These are phyloP conservation scores for Paraconiothyrium brasiliense DNA, from an alignment of 2,329 filamentous ascomycete species.

Conservation along the genomic window DNA sequence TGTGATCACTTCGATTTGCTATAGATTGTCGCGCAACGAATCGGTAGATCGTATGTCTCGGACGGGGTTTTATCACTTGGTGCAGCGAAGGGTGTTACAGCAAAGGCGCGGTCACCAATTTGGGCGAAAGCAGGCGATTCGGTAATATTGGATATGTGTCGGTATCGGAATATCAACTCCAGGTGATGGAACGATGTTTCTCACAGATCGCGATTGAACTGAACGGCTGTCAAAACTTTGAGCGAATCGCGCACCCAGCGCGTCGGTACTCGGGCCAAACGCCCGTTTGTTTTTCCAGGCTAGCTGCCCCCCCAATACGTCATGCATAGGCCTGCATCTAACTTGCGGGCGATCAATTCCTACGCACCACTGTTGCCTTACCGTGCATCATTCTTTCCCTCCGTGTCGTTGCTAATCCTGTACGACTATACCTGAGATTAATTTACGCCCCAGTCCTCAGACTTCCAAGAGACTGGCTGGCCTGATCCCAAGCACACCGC, in stretches of 20 bases:
- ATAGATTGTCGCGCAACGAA: neutral
- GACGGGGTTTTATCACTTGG: constrained; percentile 1
- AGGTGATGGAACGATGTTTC: neutral
- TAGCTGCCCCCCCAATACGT: constrained; percentile 35
- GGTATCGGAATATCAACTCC: neutral
- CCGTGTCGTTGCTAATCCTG: constrained; percentile 31
- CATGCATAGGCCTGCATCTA: constrained; percentile 45
- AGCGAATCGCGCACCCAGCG: constrained; percentile 38
- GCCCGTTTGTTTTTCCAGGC: constrained; percentile 11
- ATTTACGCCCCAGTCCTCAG: constrained; percentile 5
- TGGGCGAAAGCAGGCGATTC: neutral
- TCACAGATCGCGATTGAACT: constrained; percentile 17
- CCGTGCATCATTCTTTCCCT: constrained; percentile 33
- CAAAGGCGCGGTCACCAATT: neutral
- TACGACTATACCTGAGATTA: constrained; percentile 21
- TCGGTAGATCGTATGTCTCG: constrained; percentile 16
- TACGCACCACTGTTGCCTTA: constrained; percentile 27
- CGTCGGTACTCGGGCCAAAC: constrained; percentile 31
- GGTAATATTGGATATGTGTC: neutral
- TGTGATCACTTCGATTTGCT: neutral
- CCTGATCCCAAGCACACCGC: constrained; percentile 29
- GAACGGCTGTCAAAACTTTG: constrained; percentile 24
- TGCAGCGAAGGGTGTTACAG: constrained; percentile 14
- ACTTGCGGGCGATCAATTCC: constrained; percentile 44
- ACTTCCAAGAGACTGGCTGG: neutral